Conservation (phyloP, 345 rosid genomes). For the Lepidium didymum region DNA sequence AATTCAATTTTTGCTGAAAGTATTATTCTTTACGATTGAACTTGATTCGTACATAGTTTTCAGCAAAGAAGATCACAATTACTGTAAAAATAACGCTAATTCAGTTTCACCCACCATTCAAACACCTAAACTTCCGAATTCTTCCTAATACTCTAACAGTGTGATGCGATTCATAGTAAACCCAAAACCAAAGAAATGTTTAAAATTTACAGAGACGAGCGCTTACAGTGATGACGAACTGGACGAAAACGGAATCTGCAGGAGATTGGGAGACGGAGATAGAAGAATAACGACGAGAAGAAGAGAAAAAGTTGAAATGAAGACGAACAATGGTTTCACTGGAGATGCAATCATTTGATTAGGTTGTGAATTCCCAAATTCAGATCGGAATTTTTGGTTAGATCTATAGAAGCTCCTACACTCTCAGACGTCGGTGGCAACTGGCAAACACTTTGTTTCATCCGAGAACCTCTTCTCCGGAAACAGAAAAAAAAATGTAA, state of each 20-base stretch:
- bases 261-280: conserved; percentile 40
- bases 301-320: conserved; percentile 50
- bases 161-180: not conserved
- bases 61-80: not conserved
- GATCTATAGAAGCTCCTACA: conserved; percentile 15
- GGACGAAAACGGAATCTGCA: conserved; percentile 13
- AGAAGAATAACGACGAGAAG: conserved; percentile 51
- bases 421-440: conserved; percentile 14
- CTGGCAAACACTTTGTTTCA: conserved; percentile 4
- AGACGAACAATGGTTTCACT: conserved; percentile 58
- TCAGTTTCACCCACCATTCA: not conserved
- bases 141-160: not conserved
- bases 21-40: not conserved
- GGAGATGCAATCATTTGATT: conserved; percentile 44
- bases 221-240: conserved; percentile 29
- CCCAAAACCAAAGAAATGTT: not conserved
- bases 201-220: not conserved
- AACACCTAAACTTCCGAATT: not conserved
- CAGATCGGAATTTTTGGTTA: conserved; percentile 1
- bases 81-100: not conserved
- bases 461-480: not conserved
- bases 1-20: not conserved
- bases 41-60: not conserved
- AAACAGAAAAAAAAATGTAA: not conserved
- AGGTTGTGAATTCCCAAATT: not conserved